phyloP scores from a whole-genome alignment of 495 filamentous ascomycete species.

The Podospora australis region DNA sequence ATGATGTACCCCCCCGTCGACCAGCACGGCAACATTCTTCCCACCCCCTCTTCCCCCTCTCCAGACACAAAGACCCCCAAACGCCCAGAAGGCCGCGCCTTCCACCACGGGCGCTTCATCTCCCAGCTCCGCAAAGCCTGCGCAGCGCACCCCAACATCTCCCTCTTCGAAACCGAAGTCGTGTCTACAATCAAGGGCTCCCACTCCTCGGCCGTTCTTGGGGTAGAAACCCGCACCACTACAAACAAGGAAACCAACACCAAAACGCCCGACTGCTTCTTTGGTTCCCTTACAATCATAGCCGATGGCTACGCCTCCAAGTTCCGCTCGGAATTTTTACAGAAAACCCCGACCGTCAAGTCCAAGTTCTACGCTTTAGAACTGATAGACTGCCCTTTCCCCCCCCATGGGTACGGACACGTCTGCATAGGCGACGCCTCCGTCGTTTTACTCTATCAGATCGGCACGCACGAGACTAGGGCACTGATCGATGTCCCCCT shows the following conservation, averaged over 20 bases:
- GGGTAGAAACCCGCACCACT: conserved; percentile 62
- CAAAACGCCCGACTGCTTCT: conserved; percentile 64
- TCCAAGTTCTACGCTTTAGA: conserved; percentile 91
- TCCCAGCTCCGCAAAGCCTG: conserved; percentile 65
- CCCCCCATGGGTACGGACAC: conserved; percentile 68
- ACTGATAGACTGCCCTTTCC: conserved; percentile 77
- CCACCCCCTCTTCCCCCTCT: background rate
- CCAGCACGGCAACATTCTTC: conserved; percentile 14
- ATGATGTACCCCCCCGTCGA: conserved; percentile 64
- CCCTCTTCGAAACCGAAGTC: conserved; percentile 66
- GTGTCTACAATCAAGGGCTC: conserved; percentile 54
- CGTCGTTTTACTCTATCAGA: conserved; percentile 92
- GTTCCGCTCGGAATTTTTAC: conserved; percentile 77
- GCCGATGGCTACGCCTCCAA: conserved; percentile 92
- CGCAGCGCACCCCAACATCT: conserved; percentile 60
- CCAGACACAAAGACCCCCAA: conserved; percentile 10
- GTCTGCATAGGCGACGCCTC: conserved; percentile 74
- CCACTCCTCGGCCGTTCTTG: conserved; percentile 58
- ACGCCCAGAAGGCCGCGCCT: conserved; percentile 59
- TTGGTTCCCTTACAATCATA: conserved; percentile 78
- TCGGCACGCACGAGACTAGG: conserved; percentile 89
- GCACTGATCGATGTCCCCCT: conserved; percentile 87
- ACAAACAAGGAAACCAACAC: conserved; percentile 40
- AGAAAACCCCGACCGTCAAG: conserved; percentile 58
- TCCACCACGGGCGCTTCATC: conserved; percentile 84